Evolutionary conservation across 805 yeast species (phyloP), one percentile per base, ranked within the genome.

Genomic region (Saccharomyces paradoxus): DNA sequence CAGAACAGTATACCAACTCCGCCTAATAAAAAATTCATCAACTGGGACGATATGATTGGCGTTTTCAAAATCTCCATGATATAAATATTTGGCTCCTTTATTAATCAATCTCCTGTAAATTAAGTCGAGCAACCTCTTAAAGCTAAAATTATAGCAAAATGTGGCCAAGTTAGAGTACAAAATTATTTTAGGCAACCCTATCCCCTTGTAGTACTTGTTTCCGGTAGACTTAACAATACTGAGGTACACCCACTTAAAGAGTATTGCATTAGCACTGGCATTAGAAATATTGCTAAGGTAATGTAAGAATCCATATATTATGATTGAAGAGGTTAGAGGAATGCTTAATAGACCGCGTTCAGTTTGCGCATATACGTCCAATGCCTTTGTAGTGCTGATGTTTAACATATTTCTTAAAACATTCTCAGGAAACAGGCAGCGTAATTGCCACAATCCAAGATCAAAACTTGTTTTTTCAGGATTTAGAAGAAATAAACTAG

Each of bases 401-500:
- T 63, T 59, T 28, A 66, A 49, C 24, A 66, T 10, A n/a, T 54
- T 41, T 47, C 64, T 53, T 28, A 67, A 49, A 17, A 56, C 56
- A n/a, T 50, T 56, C 50, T 67, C 71, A 5, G 70, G 68, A 30
- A 67, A 66, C 10, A 67, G 30, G 26, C 60, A 54, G 29, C 70
- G 53, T 31, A 67, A 50, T 55, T 65, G 69, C 64, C 64, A 62
- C 14, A 67, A 37, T 2, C 67, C 67, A 12, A 65, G 27, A 48
- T 61, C 59, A 32, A 63, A 60, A 51, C 58, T 55, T 54, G 60
- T 52, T 50, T 60, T 60, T 2, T 58, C 56, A 26, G 63, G 55
- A 41, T 65, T 67, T 1, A 50, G 29, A n/a, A 12, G 46, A 37
- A 37, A 37, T 37, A 17, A 37, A 37, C 44, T 10, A 3, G 55